Evolutionary conservation across 1,284 basidiomycete genomes (phyloP).

Genomic region (Microbotryum silenes-acaulis): DNA sequence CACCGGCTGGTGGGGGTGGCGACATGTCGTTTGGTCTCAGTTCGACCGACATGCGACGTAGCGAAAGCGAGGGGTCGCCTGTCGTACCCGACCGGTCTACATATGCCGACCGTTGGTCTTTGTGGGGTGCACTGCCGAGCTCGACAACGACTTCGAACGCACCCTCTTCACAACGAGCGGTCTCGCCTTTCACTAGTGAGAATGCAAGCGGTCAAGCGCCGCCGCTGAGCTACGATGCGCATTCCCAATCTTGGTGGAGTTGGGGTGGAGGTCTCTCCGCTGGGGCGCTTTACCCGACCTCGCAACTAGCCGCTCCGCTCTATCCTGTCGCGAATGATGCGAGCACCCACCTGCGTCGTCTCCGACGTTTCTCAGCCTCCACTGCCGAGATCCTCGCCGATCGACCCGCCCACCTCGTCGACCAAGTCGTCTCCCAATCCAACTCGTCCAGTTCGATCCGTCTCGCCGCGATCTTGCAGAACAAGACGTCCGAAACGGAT

Average conservation of each 20-base stretch:
- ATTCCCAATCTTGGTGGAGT: neutral
- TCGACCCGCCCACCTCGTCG: neutral
- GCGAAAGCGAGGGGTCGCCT: slow-evolving; percentile 4
- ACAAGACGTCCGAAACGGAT: neutral
- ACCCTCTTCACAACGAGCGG: neutral
- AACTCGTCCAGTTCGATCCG: neutral
- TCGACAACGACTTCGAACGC: neutral
- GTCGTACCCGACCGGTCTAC: neutral
- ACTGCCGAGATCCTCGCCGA: neutral
- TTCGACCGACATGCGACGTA: slow-evolving; percentile 7
- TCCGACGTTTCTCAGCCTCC: slow-evolving; percentile 1
- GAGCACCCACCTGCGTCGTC: neutral
- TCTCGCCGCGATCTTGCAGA: slow-evolving; percentile 3
- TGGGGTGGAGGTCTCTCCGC: slow-evolving; percentile 1
- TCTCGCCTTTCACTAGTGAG: neutral
- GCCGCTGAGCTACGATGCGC: too few species aligned
- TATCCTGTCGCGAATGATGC: neutral
- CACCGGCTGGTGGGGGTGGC: neutral
- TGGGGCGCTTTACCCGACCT: neutral
- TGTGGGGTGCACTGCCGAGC: neutral
- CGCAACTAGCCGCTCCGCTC: neutral
- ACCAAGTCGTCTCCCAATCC: neutral
- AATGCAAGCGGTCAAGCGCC: neutral
- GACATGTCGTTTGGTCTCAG: neutral
- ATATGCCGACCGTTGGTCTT: neutral